Evolutionary conservation across 208 protist genomes (phyloP), one percentile per base, ranked within the genome.

Genomic region (Giardia duodenalis): DNA sequence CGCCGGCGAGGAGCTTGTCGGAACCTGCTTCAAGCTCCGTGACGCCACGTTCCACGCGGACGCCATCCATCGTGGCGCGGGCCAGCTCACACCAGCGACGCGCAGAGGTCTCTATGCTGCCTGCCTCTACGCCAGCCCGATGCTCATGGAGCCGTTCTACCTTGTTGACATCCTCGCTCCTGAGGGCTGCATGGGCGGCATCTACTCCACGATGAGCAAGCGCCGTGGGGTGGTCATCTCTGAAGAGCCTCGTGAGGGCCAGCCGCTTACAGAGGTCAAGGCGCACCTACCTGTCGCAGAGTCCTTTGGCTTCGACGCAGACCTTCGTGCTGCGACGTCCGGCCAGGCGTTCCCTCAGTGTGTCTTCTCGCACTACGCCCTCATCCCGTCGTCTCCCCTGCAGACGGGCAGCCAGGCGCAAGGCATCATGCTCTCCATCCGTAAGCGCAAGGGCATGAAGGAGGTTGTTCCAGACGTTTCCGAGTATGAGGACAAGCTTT

Each of bases 1-100:
- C 0, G 96, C 95, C 95, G 96, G 97, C 47, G 98, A 99, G 96
- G 96, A 97, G 93, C 96, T 99, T 95, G 96, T 98, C 95, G 98
- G 97, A 93, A 95, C 98, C 87, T 94, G 96, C 92, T 97, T 99
- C 95, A 97, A 99, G 95, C 90, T 99, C 76, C 91, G 96, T 67
- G 98, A 99, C 95, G 98, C 98, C 87, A 97, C 96, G 42, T 96
- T 99, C 87, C 98, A 99, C 96, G 95, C 97, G 87, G 98, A 99
- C 96, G 96, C 98, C 92, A 98, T 99, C 92, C 98, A 99, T 95
- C 96, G 98, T 95, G 98, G 98, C 95, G 97, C 96, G 86, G 97
- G 97, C 88, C 98, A 99, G 96, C 97, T 99, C 94, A 98, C 98
- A 57, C 98, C 97, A 47, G 96, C 97, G 10, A 96, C 97, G 86